phyloP scores from a whole-genome alignment of 2,329 filamentous ascomycete genomes.

The Cryphonectria naterciae region DNA sequence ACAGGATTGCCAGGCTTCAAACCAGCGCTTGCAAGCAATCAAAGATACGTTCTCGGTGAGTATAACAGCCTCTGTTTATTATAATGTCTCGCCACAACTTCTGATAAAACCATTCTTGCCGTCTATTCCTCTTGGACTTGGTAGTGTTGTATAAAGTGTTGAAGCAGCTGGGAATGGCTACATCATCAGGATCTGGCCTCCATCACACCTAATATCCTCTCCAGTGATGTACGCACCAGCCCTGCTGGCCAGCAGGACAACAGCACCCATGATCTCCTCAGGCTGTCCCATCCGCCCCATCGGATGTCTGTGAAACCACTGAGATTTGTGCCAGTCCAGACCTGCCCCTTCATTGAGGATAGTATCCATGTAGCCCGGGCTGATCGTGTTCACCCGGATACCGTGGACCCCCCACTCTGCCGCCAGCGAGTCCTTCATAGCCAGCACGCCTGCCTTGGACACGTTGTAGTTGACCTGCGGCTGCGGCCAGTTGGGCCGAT shows the following conservation, averaged over 20 bases:
- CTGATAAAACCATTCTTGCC: background rate
- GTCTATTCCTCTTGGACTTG: background rate
- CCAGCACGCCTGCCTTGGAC: constrained; percentile 68
- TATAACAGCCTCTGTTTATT: too few species aligned
- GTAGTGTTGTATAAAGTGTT: background rate
- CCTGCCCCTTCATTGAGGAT: constrained; percentile 70
- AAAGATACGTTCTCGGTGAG: too few species aligned
- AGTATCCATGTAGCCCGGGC: constrained; percentile 79
- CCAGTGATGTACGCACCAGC: constrained; percentile 72
- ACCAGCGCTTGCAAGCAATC: too few species aligned
- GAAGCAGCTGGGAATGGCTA: background rate
- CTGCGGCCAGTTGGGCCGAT: constrained; percentile 72
- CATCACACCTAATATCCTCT: constrained; percentile 68
- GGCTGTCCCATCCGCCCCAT: constrained; percentile 67
- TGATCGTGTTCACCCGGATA: constrained; percentile 72
- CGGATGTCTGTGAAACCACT: constrained; percentile 65
- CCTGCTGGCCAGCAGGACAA: constrained; percentile 63
- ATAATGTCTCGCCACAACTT: too few species aligned
- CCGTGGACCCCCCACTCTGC: constrained; percentile 75
- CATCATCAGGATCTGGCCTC: constrained; percentile 42
- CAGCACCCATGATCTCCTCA: constrained; percentile 64
- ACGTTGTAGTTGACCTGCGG: constrained; percentile 75
- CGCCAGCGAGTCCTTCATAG: constrained; percentile 66
- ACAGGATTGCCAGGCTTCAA: too few species aligned
- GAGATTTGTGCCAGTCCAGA: constrained; percentile 54